Base-by-base conservation (phyloP, 2,329 filamentous ascomycete genomes). In the Ceratocystis papillata region DNA sequence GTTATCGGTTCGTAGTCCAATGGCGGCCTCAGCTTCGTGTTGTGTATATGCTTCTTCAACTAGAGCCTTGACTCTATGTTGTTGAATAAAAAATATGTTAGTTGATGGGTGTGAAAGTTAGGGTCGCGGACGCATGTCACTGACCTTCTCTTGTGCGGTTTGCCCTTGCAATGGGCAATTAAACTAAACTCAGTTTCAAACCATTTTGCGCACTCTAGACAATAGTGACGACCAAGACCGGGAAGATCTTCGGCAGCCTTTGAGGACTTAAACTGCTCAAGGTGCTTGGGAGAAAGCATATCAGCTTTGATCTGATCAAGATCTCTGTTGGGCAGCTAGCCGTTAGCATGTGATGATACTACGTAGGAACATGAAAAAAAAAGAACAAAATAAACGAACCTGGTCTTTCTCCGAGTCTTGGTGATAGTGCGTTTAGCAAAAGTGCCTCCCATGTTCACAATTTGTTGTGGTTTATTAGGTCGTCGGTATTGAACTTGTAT, bases 141-240 rank as follows among this genome's bases (percentile, higher is more conserved):
- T 70, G 73, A 90, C 89, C 88, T 88, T 79, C 91, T 85, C 83
- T 92, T 96, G 77, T 99, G 94, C 70, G 89, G 90, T 78, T 96
- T 99, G 71, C 90, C 90, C 75, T 88, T 90, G 67, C 81, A 80
- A 77, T 99, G 94, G 33, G 83, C 80, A 45, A 81, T 79, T 67
- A 96, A 79, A 71, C 89, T 95, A 71, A 82, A 76, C 70, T 94
- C 88, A 62, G 86, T 88, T 75, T 97, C 93, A 75, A 95, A 97
- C 87, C 90, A 97, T 78, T 96, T 97, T 69, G 94, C 88, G 76
- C 94, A 99, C 76, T 96, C 89, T 17, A 88, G 80, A 76, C 94
- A 99, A 76, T 96, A 97, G 74, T 87, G 87, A 71, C 85, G 81
- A 30, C 94, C 94, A 62, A 96, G 80, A 0, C 86, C 93, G 2